A percentile compares a stretch with the other conserved stretches of the same genome.
phyloP scores from a whole-genome alignment of 345 rosid genomes.

The Raphanus raphanistrum region DNA sequence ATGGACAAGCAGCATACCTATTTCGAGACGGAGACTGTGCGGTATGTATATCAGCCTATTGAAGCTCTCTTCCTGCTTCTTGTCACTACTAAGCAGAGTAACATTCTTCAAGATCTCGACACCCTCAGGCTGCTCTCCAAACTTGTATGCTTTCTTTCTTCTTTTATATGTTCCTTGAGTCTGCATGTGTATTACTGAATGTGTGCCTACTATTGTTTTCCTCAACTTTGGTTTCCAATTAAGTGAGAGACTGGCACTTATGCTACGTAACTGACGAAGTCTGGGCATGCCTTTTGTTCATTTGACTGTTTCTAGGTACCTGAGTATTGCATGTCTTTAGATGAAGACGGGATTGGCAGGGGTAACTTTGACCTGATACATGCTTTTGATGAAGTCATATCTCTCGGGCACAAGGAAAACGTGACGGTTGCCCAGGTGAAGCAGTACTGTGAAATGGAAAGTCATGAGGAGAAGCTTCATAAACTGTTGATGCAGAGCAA shows the following conservation, averaged over 20 bases:
- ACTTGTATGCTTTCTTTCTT: slow-evolving; percentile 52
- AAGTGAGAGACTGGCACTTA: too few species aligned
- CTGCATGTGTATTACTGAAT: background rate
- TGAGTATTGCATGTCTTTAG: slow-evolving; percentile 77
- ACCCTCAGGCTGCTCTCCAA: slow-evolving; percentile 93
- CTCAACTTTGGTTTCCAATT: too few species aligned
- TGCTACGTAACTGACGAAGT: too few species aligned
- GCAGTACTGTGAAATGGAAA: slow-evolving; percentile 99
- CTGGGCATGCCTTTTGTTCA: slow-evolving; percentile 35
- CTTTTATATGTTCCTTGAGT: background rate
- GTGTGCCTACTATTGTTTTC: too few species aligned
- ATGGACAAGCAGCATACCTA: slow-evolving; percentile 95
- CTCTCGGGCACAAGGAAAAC: slow-evolving; percentile 98
- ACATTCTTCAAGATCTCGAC: slow-evolving; percentile 95
- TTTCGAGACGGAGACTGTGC: slow-evolving; percentile 95
- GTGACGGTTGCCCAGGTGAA: slow-evolving; percentile 93
- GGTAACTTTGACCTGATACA: slow-evolving; percentile 85
- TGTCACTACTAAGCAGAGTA: slow-evolving; percentile 95
- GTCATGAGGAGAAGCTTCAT: slow-evolving; percentile 98
- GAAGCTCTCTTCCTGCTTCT: slow-evolving; percentile 85
- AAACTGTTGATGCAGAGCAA: slow-evolving; percentile 93
- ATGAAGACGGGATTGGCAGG: slow-evolving; percentile 89
- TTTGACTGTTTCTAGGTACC: slow-evolving; percentile 78
- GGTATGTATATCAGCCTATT: slow-evolving; percentile 98
- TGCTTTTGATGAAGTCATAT: slow-evolving; percentile 97